Evolutionary conservation across 2,329 filamentous ascomycete genomes (phyloP).

Genomic region (Tolypocladium cylindrosporum): DNA sequence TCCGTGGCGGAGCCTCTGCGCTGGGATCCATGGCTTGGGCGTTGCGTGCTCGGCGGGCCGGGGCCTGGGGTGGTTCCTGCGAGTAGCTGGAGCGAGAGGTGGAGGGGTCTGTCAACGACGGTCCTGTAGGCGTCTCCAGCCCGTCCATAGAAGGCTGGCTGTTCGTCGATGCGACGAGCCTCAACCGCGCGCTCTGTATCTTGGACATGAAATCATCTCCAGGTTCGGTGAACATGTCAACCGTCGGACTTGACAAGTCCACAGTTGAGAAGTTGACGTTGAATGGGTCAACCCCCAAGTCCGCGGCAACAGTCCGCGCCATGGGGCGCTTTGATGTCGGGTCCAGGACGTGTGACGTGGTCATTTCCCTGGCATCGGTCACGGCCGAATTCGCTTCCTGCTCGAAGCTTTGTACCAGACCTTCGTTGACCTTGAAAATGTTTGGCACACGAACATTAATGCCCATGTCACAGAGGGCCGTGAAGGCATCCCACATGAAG

Average conservation of each 20-base stretch:
- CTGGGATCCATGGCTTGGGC: constrained; percentile 41
- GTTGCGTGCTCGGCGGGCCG: constrained; percentile 42
- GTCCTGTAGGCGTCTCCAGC: constrained; percentile 49
- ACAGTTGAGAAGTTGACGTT: constrained; percentile 31
- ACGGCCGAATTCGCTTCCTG: constrained; percentile 14
- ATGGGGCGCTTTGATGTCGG: constrained; percentile 30
- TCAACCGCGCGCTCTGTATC: constrained; percentile 40
- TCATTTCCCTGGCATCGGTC: constrained; percentile 26
- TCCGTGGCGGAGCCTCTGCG: constrained; percentile 52
- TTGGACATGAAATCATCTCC: constrained; percentile 48
- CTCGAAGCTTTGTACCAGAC: constrained; percentile 38
- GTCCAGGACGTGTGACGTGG: constrained; percentile 25
- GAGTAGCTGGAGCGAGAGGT: constrained; percentile 12
- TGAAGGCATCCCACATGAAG: constrained; percentile 97
- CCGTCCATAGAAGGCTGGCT: constrained; percentile 37
- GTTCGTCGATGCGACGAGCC: constrained; percentile 28
- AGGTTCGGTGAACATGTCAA: constrained; percentile 30
- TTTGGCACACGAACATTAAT: constrained; percentile 73
- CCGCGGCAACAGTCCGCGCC: constrained; percentile 24
- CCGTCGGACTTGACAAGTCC: constrained; percentile 30
- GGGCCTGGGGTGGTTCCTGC: constrained; percentile 42
- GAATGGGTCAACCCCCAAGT: constrained; percentile 39
- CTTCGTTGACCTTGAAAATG: constrained; percentile 67
- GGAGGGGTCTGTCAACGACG: constrained; percentile 11
- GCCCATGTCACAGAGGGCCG: constrained; percentile 77